Base-by-base conservation (phyloP, 352 stramenopile genomes). In the Pythium rishiriense region DNA sequence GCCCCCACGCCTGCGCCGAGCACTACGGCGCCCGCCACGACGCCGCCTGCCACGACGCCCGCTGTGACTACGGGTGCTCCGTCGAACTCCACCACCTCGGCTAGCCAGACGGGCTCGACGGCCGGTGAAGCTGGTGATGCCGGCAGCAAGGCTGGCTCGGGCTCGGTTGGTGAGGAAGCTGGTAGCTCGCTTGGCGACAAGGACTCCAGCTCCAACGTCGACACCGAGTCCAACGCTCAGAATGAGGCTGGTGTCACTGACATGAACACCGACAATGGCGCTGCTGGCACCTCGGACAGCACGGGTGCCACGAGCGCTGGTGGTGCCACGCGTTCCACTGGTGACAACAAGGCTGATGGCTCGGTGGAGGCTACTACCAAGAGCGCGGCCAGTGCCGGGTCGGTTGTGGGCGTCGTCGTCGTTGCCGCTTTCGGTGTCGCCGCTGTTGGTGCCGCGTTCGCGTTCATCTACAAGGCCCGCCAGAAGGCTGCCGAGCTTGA, bases 381-480 rank as follows among this genome's bases (percentile, higher is more conserved):
- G 68, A 39, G 8, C 21, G 42, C 14, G 6, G 7, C 35, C 1
- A 33, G 4, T 1, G 12, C 9, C n/a, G 25, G 26, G 33, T 66
- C 72, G 1, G 43, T 60, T 3, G 69, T 69, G 26, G 71, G 69
- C 62, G 48, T 74, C 10, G 28, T 77, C 15, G 70, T 79, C 15
- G 57, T 84, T 17, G 68, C 58, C 10, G 49, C 63, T 28, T 74
- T 70, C 43, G 75, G 66, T 28, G 80, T 69, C 24, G 74, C 69
- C 7, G 76, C 83, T 24, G 68, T 77, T 17, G 41, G 83, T 47
- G 73, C 74, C n/a, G 82, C 82, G 1, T 88, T 88, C 54, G 82
- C 75, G 25, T 91, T 91, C 76, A 89, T 91, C 70, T 91, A 88
- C 74, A 80, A 88, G 74, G 73, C 78, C 29, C 82, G 82, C 68